Conservation (phyloP, 306 rosid genomes). For the Fragaria nilgerrensis region DNA sequence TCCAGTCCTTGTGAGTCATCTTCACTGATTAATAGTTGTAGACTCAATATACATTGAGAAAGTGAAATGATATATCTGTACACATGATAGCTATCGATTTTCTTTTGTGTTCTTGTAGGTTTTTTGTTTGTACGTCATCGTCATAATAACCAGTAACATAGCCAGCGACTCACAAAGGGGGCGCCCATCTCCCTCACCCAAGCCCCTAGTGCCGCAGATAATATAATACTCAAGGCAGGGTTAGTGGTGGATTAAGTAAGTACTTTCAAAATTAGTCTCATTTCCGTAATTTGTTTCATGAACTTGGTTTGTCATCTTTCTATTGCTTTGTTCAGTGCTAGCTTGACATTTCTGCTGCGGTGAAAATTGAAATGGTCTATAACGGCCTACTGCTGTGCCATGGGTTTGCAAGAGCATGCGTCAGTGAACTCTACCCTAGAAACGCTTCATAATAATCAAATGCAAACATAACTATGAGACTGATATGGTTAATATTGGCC, state of each 20-base stretch:
- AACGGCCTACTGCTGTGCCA: neutral
- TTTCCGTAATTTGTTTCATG: neutral
- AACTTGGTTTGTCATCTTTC: neutral
- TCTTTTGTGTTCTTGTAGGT: neutral
- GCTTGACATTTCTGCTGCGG: neutral
- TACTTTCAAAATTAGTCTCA: neutral
- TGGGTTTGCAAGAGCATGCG: neutral
- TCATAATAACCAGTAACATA: neutral
- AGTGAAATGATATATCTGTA: neutral
- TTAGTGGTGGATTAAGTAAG: neutral
- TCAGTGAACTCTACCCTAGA: neutral
- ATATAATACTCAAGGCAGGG: neutral
- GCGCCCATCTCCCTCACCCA: neutral
- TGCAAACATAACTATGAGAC: too few species aligned
- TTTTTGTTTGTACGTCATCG: neutral
- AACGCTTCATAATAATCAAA: neutral
- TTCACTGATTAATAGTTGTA: neutral
- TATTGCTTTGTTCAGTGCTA: neutral
- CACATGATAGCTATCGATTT: neutral
- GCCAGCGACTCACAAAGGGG: neutral
- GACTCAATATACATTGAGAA: neutral
- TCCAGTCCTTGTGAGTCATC: neutral
- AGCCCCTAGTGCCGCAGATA: neutral
- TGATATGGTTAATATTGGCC: neutral
- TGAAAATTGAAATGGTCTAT: neutral